A percentile compares a stretch with the other conserved stretches of the same genome.
Evolutionary conservation across 306 rosid species (phyloP).

Genomic region (Fragaria ananassa): DNA sequence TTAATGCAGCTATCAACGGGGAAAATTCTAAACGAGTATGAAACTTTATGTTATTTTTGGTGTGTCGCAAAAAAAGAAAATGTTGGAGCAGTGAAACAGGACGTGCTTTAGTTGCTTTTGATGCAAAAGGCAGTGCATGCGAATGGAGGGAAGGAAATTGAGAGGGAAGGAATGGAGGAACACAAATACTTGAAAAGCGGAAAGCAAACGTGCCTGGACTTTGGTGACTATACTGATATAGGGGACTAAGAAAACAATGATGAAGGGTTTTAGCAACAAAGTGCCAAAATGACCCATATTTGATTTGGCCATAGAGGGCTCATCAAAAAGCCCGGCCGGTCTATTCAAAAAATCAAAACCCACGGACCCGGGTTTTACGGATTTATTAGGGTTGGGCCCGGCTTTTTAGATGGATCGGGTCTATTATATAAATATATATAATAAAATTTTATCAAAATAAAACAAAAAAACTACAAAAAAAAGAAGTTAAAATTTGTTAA

Average conservation of each 20-base stretch:
- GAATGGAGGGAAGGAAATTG: background rate
- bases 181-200: background rate
- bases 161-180: background rate
- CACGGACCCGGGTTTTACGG: too few species aligned
- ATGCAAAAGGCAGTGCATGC: slow-evolving; percentile 5
- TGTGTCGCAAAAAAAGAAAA: background rate
- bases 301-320: background rate
- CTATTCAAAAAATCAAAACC: too few species aligned
- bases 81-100: background rate
- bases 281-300: background rate
- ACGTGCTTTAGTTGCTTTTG: slow-evolving; percentile 2
- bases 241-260: background rate
- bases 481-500: too few species aligned
- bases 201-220: background rate
- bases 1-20: background rate
- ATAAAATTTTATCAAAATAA: too few species aligned
- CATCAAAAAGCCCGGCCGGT: too few species aligned
- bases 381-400: too few species aligned
- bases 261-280: background rate
- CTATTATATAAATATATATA: too few species aligned
- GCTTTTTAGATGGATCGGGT: too few species aligned
- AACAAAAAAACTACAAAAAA: too few species aligned
- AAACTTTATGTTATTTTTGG: background rate
- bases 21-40: background rate
- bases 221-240: background rate